phyloP scores from a whole-genome alignment of 2,329 filamentous ascomycete genomes.

The Aspergillus sp. region DNA sequence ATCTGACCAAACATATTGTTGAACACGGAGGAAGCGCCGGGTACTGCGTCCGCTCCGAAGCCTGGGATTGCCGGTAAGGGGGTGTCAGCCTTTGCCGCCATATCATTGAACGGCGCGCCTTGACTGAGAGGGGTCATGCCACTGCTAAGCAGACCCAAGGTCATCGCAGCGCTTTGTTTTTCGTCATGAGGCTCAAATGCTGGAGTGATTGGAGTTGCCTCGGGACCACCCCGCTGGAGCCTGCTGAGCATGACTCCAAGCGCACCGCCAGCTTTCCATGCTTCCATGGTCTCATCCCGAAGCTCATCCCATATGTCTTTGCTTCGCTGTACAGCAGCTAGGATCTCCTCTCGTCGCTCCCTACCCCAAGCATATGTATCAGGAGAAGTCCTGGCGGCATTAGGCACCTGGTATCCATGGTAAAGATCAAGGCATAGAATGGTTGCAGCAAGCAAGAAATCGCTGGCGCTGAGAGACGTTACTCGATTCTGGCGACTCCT shows the following conservation, averaged over 20 bases:
- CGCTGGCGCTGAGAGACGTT: constrained; percentile 76
- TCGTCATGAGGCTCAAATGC: constrained; percentile 55
- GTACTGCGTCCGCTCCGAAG: constrained; percentile 37
- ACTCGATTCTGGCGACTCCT: constrained; percentile 78
- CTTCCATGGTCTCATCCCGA: constrained; percentile 80
- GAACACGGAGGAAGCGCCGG: constrained; percentile 58
- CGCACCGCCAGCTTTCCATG: constrained; percentile 80
- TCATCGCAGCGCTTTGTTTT: constrained; percentile 71
- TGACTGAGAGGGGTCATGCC: constrained; percentile 59
- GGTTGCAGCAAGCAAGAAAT: constrained; percentile 86
- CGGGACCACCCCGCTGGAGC: constrained; percentile 54
- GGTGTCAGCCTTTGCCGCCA: constrained; percentile 35
- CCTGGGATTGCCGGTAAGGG: constrained; percentile 30
- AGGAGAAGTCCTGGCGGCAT: constrained; percentile 38
- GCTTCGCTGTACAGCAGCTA: constrained; percentile 72
- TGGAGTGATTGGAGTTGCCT: constrained; percentile 27
- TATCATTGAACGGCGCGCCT: constrained; percentile 36
- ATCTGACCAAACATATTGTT: constrained; percentile 59
- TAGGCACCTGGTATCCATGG: constrained; percentile 52
- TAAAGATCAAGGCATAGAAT: constrained; percentile 82
- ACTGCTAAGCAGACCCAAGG: constrained; percentile 68
- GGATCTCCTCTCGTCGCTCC: constrained; percentile 70
- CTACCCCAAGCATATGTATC: constrained; percentile 53
- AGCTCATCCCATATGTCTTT: constrained; percentile 79
- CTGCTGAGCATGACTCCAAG: constrained; percentile 86